Evolutionary conservation across 371 early-diverging fungal genomes (phyloP).

Genomic region (Thermomucor indicae-seudaticae): DNA sequence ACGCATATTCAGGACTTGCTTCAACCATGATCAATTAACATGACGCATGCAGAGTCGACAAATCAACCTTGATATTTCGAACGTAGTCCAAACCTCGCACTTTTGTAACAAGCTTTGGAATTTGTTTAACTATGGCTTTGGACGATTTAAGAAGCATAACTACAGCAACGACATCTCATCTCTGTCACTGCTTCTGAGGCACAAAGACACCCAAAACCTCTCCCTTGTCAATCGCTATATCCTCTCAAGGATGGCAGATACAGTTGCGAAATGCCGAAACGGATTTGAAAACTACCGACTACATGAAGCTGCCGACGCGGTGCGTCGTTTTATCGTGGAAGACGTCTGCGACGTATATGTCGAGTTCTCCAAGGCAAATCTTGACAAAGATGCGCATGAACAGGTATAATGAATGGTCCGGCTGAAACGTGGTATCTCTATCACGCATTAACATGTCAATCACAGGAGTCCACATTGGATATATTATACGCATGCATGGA

Average conservation of each 20-base stretch:
- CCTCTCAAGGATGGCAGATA: conserved; percentile 75
- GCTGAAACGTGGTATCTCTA: too few relatives aligned
- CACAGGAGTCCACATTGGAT: conserved; percentile 30
- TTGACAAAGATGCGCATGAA: conserved; percentile 4
- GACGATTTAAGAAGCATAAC: conserved; percentile 37
- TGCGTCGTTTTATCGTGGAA: conserved; percentile 87
- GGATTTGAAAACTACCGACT: conserved; percentile 75
- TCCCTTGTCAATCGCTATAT: conserved; percentile 85
- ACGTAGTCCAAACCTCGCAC: conserved; percentile 88
- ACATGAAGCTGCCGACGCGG: conserved; percentile 79
- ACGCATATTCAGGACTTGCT: background rate
- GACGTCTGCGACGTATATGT: conserved; percentile 97
- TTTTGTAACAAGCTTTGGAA: conserved; percentile 99
- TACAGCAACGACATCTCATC: background rate
- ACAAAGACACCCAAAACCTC: conserved; percentile 19
- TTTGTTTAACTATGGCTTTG: conserved; percentile 74
- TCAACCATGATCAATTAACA: background rate
- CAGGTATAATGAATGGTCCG: background rate
- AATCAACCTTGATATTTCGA: conserved; percentile 95
- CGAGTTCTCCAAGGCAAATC: conserved; percentile 69
- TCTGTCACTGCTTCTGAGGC: too few relatives aligned
- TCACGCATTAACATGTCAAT: too few relatives aligned
- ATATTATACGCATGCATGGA: conserved; percentile 79
- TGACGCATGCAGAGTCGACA: conserved; percentile 61
- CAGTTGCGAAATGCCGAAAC: conserved; percentile 58